These are phyloP conservation scores for Coelastrella sp. DNA, from an alignment of 139 green algal genomes.

Conservation along the genomic window DNA sequence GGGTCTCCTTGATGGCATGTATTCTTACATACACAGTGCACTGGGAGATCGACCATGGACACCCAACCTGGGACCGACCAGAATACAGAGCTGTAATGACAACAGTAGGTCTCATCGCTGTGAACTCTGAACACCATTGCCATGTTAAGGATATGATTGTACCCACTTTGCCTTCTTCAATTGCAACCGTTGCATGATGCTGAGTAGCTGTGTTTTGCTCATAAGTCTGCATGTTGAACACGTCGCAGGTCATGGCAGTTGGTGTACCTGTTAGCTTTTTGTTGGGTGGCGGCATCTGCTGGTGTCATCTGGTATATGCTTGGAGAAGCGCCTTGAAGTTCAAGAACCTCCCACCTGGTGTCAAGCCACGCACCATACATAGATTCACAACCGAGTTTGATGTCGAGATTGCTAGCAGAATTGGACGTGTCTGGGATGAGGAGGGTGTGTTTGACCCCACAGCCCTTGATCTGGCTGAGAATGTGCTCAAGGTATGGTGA, in stretches of 20 bases:
- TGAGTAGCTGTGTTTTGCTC: too few relatives aligned
- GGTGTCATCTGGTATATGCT: slow-evolving; percentile 45
- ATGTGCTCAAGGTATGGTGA: slow-evolving; percentile 51
- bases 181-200: too few relatives aligned
- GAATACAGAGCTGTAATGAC: slow-evolving; percentile 4
- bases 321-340: slow-evolving; percentile 55
- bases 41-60: slow-evolving; percentile 13
- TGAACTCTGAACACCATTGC: too few relatives aligned
- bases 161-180: too few relatives aligned
- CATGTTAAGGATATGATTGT: too few relatives aligned
- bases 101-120: background rate
- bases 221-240: too few relatives aligned
- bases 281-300: slow-evolving; percentile 32
- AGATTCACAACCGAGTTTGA: slow-evolving; percentile 57
- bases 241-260: slow-evolving; percentile 42
- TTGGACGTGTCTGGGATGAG: slow-evolving; percentile 60
- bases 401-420: slow-evolving; percentile 55
- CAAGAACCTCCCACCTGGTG: background rate
- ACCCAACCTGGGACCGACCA: background rate
- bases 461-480: slow-evolving; percentile 55
- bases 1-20: slow-evolving; percentile 44
- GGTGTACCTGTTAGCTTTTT: slow-evolving; percentile 46
- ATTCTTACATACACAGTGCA: slow-evolving; percentile 49
- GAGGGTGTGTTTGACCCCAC: slow-evolving; percentile 49
- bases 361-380: slow-evolving; percentile 19